phyloP scores from a whole-genome alignment of 352 stramenopile genomes.

The Phytophthora podocarpi region DNA sequence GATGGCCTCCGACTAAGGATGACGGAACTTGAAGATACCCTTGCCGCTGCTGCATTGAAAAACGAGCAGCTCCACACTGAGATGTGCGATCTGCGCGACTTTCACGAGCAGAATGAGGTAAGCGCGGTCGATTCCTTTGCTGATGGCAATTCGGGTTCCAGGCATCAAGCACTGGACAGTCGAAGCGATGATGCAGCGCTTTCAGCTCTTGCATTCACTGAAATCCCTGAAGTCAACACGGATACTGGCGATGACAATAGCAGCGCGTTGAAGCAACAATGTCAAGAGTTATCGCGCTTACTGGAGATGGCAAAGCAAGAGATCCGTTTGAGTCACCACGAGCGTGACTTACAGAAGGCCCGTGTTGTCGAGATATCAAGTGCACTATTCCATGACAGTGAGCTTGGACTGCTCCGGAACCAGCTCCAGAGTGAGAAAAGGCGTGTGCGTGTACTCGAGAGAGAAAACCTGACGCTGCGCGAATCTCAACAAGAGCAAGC shows the following conservation, averaged over 20 bases:
- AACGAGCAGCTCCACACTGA: constrained; percentile 48
- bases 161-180: neutral
- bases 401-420: constrained; percentile 53
- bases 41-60: constrained; percentile 2
- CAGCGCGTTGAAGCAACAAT: constrained; percentile 45
- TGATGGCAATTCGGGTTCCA: neutral
- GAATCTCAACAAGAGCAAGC: constrained; percentile 54
- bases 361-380: constrained; percentile 56
- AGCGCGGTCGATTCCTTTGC: constrained; percentile 13
- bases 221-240: neutral
- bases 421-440: constrained; percentile 70
- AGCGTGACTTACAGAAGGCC: constrained; percentile 55
- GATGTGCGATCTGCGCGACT: constrained; percentile 48
- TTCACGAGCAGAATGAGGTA: constrained; percentile 40
- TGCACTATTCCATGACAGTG: constrained; percentile 52
- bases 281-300: constrained; percentile 52
- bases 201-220: constrained; percentile 6
- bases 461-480: constrained; percentile 57
- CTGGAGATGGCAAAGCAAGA: constrained; percentile 79
- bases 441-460: constrained; percentile 61
- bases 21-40: constrained; percentile 13
- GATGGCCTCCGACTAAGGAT: constrained; percentile 15
- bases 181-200: constrained; percentile 23
- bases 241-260: constrained; percentile 17
- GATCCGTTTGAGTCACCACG: constrained; percentile 66